Conservation (phyloP, 2,329 filamentous ascomycete species). For the Akanthomyces muscarius region DNA sequence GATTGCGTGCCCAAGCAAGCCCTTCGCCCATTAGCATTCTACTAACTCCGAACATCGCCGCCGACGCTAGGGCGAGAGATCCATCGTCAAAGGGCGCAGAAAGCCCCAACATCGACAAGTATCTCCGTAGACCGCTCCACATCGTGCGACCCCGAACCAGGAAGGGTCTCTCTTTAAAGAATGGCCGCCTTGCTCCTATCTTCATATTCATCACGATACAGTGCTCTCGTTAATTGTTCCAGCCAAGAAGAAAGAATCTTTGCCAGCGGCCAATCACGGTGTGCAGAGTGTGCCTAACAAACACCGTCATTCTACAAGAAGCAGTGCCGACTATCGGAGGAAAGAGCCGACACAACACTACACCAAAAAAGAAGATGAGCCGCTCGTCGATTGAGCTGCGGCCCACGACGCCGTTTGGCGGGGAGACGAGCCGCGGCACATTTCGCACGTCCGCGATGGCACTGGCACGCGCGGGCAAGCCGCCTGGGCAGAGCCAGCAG, state of each 20-base stretch:
- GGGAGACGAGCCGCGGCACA: not conserved
- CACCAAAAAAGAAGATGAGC: no score
- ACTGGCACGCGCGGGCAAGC: not conserved
- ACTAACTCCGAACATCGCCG: not conserved
- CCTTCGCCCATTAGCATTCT: not conserved
- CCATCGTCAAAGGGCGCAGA: constrained; percentile 1
- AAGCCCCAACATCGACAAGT: not conserved
- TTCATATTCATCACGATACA: no score
- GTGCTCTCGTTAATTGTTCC: no score
- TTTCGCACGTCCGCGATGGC: not conserved
- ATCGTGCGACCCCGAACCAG: not conserved
- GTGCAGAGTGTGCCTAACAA: no score
- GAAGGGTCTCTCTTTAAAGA: not conserved
- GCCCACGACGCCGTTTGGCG: not conserved
- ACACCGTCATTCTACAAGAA: no score
- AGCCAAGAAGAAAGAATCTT: no score
- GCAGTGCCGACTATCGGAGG: no score
- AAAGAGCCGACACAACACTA: no score
- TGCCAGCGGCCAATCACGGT: no score
- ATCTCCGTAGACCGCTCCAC: not conserved
- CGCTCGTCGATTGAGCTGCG: constrained; percentile 10
- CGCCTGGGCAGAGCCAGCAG: not conserved
- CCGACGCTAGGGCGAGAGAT: not conserved
- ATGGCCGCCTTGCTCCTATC: no score
- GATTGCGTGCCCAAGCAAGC: not conserved